These are phyloP conservation scores for Talaromyces adpressus DNA, from an alignment of 495 filamentous ascomycete species.

Conservation along the genomic window DNA sequence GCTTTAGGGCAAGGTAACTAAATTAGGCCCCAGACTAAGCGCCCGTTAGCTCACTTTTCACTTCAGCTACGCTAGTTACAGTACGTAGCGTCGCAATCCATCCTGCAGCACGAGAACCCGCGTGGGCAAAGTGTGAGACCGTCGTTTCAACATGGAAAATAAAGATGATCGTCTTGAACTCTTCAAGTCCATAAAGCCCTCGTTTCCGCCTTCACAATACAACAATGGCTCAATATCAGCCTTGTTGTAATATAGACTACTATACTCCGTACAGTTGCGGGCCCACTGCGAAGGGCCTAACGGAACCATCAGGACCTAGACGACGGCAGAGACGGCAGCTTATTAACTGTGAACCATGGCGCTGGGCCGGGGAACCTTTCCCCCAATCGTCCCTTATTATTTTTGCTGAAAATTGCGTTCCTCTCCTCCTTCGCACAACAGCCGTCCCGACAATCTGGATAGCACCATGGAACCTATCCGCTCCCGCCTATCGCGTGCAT, in stretches of 20 bases:
- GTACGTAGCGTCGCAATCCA: background rate
- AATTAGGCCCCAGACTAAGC: background rate
- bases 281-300: background rate
- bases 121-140: background rate
- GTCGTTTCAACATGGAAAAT: background rate
- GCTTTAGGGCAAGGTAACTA: background rate
- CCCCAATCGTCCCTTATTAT: background rate
- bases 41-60: background rate
- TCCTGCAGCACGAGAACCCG: background rate
- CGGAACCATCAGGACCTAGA: background rate
- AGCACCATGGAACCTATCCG: slow-evolving; percentile 6
- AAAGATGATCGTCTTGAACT: background rate
- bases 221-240: background rate
- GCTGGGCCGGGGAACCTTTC: slow-evolving; percentile 2
- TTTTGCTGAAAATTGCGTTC: background rate
- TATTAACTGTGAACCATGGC: slow-evolving; percentile 8
- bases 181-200: background rate
- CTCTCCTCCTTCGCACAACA: background rate
- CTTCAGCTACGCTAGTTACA: background rate
- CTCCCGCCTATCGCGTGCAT: slow-evolving; percentile 10
- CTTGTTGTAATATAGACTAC: background rate
- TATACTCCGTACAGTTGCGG: background rate
- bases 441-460: slow-evolving; percentile 11
- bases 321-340: slow-evolving; percentile 3
- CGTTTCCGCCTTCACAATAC: background rate